Evolutionary conservation across 2,329 filamentous ascomycete genomes (phyloP), one percentile per base, ranked within the genome.

Genomic region (Aspergillus amoenus): DNA sequence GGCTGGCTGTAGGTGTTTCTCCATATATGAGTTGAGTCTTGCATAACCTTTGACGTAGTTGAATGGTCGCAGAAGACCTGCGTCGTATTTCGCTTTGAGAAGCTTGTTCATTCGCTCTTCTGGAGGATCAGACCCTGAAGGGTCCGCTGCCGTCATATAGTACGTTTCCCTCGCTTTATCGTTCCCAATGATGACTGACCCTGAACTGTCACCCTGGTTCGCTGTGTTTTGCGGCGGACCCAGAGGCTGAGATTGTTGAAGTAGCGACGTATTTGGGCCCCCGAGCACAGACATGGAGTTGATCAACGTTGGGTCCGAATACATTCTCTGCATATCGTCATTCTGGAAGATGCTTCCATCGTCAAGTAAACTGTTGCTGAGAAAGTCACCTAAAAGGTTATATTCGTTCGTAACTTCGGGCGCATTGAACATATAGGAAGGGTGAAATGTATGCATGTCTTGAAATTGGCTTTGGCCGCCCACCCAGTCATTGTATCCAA

Each of bases 11-110:
- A 97, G 88, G 70, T 97, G 88, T 58, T 87, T 86, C 68, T 97
- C 92, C 82, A 99, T 93, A 73, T 97, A 99, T 61, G 88, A 87
- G 61, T 92, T 91, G 47, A 99, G 80, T 32, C 92, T 85, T 11
- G 91, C 89, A 73, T 99, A 99, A 12, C 94, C 94, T 69, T 95
- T 96, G 66, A 97, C 91, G 74, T 99, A 99, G 78, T 97, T 97
- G 82, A 99, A 99, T 1, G 94, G 94, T 70, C 93, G 94, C 57
- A 99, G 80, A 68, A 99, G 82, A 2, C 94, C 94, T 1, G 94
- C 94, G 65, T 97, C 93, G 75, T 96, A 95, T 75, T 99, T 99
- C 61, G 94, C 94, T 72, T 89, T 90, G 56, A 99, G 84, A 6
- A 99, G 85, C 66, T 94, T 91, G 69, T 93, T 89, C 90, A 99